Base-by-base conservation (phyloP, 2,329 filamentous ascomycete species). In the Fusarium papillatum region DNA sequence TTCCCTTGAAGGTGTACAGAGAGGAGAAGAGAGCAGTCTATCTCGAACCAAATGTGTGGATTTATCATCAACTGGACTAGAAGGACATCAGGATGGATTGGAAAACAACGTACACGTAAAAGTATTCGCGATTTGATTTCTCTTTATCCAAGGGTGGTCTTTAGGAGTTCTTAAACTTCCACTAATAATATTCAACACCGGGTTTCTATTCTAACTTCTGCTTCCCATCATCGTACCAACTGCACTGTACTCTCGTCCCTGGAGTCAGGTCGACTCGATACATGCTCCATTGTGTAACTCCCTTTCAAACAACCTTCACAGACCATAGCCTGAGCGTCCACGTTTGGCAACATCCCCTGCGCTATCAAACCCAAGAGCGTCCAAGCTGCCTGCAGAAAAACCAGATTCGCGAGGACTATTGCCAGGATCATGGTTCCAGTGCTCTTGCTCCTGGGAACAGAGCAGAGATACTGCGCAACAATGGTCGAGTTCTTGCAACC, bases 311-410 rank as follows among this genome's bases (percentile, higher is more conserved):
- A 74, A 0, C 71, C 68, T 22, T 68, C 43, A 10, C 72, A 74
- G 1, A 34, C 14, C 29, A 57, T 66, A 9, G 43, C 19, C n/a
- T 60, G 57, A 2, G 67, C 5, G 7, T 55, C 19, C 7, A 19
- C 41, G 5, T n/a, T 63, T 6, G 71, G 59, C 13, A 75, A 5
- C 61, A 75, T 72, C 0, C 22, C 29, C 1, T 63, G 69, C 2
- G 73, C 66, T 8, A 60, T 14, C 69, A 62, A 46, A 7, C 72
- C 68, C 7, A 75, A 13, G 2, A 75, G 24, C 16, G 14, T 72
- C 73, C 73, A 75, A 3, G 72, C 55, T 7, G 72, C 73, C 43
- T 75, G 72, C 13, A 75, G n/a, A 19, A 75, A 75, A 17, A 75
- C 73, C 2, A 75, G 26, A 11, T 75, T 53, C 16, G 72, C 73